A percentile compares a stretch with the other conserved stretches of the same genome.
Conservation (phyloP, 805 yeast species). For the Nakazawaea molendinolei region DNA sequence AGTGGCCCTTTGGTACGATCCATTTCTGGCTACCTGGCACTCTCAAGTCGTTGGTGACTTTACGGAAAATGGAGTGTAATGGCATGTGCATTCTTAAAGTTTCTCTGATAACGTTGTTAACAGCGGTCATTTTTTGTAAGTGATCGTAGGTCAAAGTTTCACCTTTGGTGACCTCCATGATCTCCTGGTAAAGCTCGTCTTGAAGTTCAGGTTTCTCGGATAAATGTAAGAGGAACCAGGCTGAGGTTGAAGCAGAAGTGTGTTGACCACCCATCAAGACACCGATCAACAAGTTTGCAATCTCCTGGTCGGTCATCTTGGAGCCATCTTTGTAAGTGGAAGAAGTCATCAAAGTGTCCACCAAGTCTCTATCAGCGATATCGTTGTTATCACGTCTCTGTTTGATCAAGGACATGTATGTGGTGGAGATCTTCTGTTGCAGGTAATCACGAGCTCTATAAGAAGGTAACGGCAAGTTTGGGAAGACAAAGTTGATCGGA, state of each 20-base stretch:
- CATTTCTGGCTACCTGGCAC: constrained; percentile 69
- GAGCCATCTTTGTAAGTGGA: constrained; percentile 92
- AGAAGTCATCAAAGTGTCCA: constrained; percentile 77
- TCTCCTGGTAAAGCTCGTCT: constrained; percentile 73
- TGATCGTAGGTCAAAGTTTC: constrained; percentile 73
- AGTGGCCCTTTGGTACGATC: constrained; percentile 84
- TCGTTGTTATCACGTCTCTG: constrained; percentile 73
- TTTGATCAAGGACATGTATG: constrained; percentile 74
- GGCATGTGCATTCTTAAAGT: constrained; percentile 96
- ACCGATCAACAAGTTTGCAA: constrained; percentile 90
- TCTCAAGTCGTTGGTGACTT: constrained; percentile 69
- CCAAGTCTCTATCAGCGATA: constrained; percentile 77
- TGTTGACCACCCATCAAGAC: constrained; percentile 99
- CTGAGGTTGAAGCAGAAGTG: constrained; percentile 91
- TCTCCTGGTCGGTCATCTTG: constrained; percentile 90
- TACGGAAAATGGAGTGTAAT: constrained; percentile 90
- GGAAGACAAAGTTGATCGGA: constrained; percentile 93
- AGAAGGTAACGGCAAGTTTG: constrained; percentile 73
- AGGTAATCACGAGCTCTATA: constrained; percentile 85
- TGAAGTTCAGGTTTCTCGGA: constrained; percentile 85
- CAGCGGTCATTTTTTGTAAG: constrained; percentile 72
- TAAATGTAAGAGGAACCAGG: constrained; percentile 89
- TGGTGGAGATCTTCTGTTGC: constrained; percentile 68
- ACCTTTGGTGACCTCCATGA: constrained; percentile 53
- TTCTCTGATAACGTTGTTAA: constrained; percentile 83